Evolutionary conservation across 768 basidiomycete genomes (phyloP), one percentile per base, ranked within the genome.

Genomic region (Leccinum fibrillosum): DNA sequence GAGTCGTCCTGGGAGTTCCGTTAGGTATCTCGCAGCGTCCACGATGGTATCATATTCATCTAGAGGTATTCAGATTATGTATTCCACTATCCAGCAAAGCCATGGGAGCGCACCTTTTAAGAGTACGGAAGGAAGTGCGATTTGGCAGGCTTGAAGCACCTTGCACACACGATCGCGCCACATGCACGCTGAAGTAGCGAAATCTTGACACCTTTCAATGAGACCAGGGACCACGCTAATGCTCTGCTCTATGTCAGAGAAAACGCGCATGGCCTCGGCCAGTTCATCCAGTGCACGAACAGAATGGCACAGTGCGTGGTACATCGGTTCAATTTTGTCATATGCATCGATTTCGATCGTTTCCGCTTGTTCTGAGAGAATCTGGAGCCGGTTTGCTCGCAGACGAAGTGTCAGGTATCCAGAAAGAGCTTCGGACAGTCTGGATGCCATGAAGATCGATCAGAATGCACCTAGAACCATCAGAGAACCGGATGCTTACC

Each of bases 401-500:
- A 53, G 62, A 15, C 58, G 54, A 50, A 72, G 52, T 19, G 53
- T 8, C 26, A 23, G 17, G 37, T 64, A 66, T 17, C 32, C 52
- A 19, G 61, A 62, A 48, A 73, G 63, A 28, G 55, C 53, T 48
- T 45, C 61, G 45, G 64, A 62, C 23, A 75, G 39, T 53, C 66
- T 61, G 42, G 12, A 50, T 19, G 49, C 39, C 2, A 28, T 49
- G 35, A 25, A 44, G 1, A n/a, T 1, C 17, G 7, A 34, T 64
- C 39, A 62, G 52, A 53, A 54, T 8, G 49, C 8, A 23, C 32
- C 32, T 28, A 35, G 17, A 13, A 35, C 30, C 5, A 45, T 42
- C n/a, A 44, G 35, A 32, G 17, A 48, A n/a, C 5, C 54, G 19
- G 8, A 63, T 21, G 76, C 86, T 72, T 70, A 94, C 94, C 80